Evolutionary conservation across 2,329 filamentous ascomycete species (phyloP).

Genomic region (Calonectria hongkongensis): DNA sequence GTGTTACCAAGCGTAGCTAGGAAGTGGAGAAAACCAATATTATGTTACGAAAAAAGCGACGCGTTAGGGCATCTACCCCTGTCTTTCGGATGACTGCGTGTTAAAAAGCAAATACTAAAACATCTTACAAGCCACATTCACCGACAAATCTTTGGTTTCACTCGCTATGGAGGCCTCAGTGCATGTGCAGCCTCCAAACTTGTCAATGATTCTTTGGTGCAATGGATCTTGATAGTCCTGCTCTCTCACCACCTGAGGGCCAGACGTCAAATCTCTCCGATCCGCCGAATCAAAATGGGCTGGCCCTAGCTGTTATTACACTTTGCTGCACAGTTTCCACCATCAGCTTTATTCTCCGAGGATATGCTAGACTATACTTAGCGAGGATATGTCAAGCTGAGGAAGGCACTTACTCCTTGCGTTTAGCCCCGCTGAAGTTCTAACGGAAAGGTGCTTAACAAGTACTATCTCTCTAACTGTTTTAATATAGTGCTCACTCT

Average conservation of each 20-base stretch:
- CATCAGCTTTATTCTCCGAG: not conserved
- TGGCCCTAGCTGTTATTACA: not conserved
- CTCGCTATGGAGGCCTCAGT: too few species aligned
- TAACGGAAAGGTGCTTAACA: not conserved
- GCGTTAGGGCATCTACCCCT: not conserved
- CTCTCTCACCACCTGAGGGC: constrained; percentile 14
- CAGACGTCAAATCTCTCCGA: constrained; percentile 4
- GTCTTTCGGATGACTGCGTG: not conserved
- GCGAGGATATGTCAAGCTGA: not conserved
- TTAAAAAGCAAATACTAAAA: not conserved
- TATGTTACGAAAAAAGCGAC: not conserved
- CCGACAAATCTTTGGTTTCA: not conserved
- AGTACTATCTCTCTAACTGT: not conserved
- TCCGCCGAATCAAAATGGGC: not conserved
- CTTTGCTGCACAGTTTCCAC: not conserved
- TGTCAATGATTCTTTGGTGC: not conserved
- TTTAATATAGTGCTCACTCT: not conserved
- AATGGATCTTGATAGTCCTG: constrained; percentile 19
- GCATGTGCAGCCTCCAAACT: not conserved
- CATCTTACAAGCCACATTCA: not conserved
- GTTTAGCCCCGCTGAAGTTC: not conserved
- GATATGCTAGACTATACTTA: not conserved
- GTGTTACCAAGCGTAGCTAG: not conserved
- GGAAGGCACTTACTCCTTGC: not conserved
- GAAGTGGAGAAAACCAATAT: not conserved